Evolutionary conservation across 768 basidiomycete genomes (phyloP), one percentile per base, ranked within the genome.

Genomic region (Lepiota brunneoincarnata): DNA sequence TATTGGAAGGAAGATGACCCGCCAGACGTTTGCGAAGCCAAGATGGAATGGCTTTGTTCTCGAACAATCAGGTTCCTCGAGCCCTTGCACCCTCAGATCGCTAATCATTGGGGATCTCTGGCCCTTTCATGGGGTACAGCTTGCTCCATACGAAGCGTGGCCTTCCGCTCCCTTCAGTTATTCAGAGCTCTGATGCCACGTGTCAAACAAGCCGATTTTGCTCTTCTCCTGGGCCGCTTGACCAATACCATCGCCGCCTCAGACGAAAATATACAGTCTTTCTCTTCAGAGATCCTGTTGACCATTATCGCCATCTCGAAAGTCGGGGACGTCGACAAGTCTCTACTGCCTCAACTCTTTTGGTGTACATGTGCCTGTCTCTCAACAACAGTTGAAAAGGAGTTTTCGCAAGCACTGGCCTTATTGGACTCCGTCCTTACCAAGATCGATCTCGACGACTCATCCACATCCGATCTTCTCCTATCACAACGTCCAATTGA

Each of bases 131-230:
- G 95, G 86, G 88, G 91, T 3, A 93, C 92, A 11, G 78, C 86
- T 1, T 96, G 93, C 63, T 88, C 91, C 14, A 91, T 93, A 57
- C 84, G 92, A 43, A 83, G 85, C 36, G 84, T 86, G 17, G 93
- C 95, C 2, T 91, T 90, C 71, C 81, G 93, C 28, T 95, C 93
- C 9, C 74, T 97, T 55, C 94, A 97, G 66, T 75, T 93, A n/a
- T 93, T 91, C 70, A 86, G 92, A 35, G 82, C 88, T 1, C 73
- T 97, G 18, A 81, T 84, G 64, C 88, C 92, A 0, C 75, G 79
- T 23, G 78, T 92, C 37, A 84, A 82, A 49, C 81, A 85, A 53
- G 70, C 77, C 6, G 87, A 91, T 67, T 76, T 97, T 15, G 89
- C 89, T 1, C 79, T 87, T 44, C 75, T 95, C 20, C 77, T 98